Evolutionary conservation across 352 stramenopile genomes (phyloP), one percentile per base, ranked within the genome.

Genomic region (Sclerospora graminicola): DNA sequence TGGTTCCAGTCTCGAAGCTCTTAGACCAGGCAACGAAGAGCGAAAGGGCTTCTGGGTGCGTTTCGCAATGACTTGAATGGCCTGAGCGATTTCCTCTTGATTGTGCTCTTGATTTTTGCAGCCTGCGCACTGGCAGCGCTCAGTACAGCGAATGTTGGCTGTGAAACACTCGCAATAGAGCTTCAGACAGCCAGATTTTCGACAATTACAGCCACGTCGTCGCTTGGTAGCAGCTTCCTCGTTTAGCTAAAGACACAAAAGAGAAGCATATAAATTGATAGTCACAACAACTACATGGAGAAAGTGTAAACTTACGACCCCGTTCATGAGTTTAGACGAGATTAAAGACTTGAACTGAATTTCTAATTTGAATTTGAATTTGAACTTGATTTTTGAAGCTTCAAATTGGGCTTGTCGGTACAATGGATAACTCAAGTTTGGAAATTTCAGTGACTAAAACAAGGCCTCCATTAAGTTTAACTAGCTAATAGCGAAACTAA

Each of bases 151-250:
- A 26, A 41, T 48, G 30, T 66, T 66, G 9, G 57, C 57, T 8
- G 72, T 61, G 46, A 91, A 89, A 39, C 80, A 91, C 51, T 89
- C 72, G 54, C 79, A 91, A 43, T 91, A 91, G 29, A 98, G 72
- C 66, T 98, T 98, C 13, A 98, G 79, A 57, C 95, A 98, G 45
- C 84, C 79, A 0, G 90, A 97, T 45, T 97, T 97, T 66, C 97
- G 97, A 66, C 93, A 98, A 48, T 95, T 97, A 63, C 95, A 98
- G 33, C 75, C 72, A 16, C 69, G 69, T 9, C 63, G 70, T 32
- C 55, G 59, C 23, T 34, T 49, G 32, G 13, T 10, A 28, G 31
- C 10, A 31, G 24, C 15, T 4, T 37, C 11, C 9, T 45, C 8
- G 4, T 52, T n/a, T 1, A 14, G 5, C 38, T 61, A 23, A 1